Evolutionary conservation across 345 rosid genomes (phyloP).

Genomic region (Linum usitatissimum): DNA sequence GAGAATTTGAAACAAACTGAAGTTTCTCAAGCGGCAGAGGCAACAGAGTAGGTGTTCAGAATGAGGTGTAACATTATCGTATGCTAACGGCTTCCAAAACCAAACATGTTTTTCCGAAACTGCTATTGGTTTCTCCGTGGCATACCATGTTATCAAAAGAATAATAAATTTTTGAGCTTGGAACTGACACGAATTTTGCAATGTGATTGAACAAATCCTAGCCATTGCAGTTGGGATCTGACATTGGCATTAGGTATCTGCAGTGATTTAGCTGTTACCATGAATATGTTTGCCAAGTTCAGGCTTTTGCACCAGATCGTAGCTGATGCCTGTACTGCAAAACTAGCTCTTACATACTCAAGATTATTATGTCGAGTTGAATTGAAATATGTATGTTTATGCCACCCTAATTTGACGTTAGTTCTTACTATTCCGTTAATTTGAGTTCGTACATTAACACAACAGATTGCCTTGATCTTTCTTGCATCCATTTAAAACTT

Average conservation of each 20-base stretch:
- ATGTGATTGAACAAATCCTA: background rate
- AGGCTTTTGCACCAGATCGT: too few relatives aligned
- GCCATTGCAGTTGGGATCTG: background rate
- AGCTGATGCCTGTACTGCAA: too few relatives aligned
- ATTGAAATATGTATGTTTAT: too few relatives aligned
- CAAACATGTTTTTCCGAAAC: slow-evolving; percentile 2
- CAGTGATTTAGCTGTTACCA: too few relatives aligned
- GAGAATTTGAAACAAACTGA: slow-evolving; percentile 74
- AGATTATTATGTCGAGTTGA: too few relatives aligned
- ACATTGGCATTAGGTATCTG: too few relatives aligned
- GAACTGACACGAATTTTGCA: background rate
- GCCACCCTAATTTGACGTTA: too few relatives aligned
- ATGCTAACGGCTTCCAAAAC: background rate
- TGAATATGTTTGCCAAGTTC: too few relatives aligned
- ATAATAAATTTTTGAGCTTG: background rate
- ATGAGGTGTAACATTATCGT: slow-evolving; percentile 7
- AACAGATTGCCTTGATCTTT: background rate
- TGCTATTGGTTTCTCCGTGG: slow-evolving; percentile 12
- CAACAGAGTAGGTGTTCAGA: slow-evolving; percentile 36
- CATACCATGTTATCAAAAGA: background rate
- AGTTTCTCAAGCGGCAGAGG: slow-evolving; percentile 44
- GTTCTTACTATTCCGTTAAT: too few relatives aligned
- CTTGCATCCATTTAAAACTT: background rate
- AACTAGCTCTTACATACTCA: too few relatives aligned
- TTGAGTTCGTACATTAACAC: too few relatives aligned